phyloP scores from a whole-genome alignment of 1,284 basidiomycete genomes.

The Ustilago sp. region DNA sequence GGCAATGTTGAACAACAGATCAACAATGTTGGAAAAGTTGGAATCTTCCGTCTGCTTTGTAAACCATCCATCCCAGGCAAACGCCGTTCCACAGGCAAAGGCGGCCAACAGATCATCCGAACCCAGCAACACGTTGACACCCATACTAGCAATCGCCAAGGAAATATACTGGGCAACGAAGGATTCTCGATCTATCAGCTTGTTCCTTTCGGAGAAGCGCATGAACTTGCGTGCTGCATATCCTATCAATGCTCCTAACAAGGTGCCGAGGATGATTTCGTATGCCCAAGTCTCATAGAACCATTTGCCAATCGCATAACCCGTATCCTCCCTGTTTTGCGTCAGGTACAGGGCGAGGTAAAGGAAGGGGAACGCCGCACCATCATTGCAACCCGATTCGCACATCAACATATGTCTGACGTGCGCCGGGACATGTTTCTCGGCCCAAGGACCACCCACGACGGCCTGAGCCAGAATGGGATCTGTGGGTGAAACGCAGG shows the following conservation, averaged over 20 bases:
- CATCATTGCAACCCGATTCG: conserved; percentile 85
- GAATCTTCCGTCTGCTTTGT: conserved; percentile 87
- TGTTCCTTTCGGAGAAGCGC: conserved; percentile 90
- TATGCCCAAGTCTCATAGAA: conserved; percentile 73
- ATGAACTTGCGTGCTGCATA: conserved; percentile 89
- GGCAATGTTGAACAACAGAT: conserved; percentile 75
- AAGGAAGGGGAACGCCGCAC: conserved; percentile 89
- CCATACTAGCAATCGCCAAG: conserved; percentile 82
- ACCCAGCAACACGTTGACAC: conserved; percentile 70
- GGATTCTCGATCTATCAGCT: conserved; percentile 94
- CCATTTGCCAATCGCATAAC: conserved; percentile 72
- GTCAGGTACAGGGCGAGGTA: conserved; percentile 92
- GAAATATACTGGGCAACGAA: conserved; percentile 90
- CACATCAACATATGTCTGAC: conserved; percentile 91
- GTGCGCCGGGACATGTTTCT: conserved; percentile 97
- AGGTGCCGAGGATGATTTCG: conserved; percentile 82
- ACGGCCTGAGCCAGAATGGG: conserved; percentile 77
- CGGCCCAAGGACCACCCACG: conserved; percentile 96
- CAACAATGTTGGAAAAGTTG: conserved; percentile 95
- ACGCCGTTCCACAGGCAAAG: conserved; percentile 94
- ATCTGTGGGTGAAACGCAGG: conserved; percentile 95
- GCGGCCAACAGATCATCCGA: conserved; percentile 74
- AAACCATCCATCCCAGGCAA: conserved; percentile 94
- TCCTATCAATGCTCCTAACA: conserved; percentile 84
- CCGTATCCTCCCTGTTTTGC: conserved; percentile 77